A percentile compares a stretch with the other conserved stretches of the same genome.
Evolutionary conservation across 768 basidiomycete species (phyloP).

Genomic region (Mycena capillaripes): DNA sequence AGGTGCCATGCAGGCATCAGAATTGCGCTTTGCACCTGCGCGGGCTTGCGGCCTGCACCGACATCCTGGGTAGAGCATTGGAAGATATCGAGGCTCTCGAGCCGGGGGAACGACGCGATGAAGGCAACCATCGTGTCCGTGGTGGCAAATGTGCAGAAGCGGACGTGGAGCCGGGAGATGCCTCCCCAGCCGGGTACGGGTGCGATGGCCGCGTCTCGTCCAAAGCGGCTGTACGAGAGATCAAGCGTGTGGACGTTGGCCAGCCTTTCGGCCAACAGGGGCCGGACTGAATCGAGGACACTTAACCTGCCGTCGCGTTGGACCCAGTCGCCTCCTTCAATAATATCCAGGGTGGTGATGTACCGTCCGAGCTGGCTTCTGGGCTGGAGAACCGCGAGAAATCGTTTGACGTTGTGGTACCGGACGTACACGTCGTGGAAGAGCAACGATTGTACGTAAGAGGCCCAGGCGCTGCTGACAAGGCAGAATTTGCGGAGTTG

Average conservation of each 20-base stretch:
- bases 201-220: no score
- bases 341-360: background rate
- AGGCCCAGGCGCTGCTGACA: slow-evolving; percentile 24
- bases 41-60: background rate
- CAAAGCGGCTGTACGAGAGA: background rate
- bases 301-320: background rate
- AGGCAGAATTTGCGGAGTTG: slow-evolving; percentile 9
- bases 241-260: slow-evolving; percentile 15
- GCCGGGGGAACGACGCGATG: slow-evolving; percentile 21
- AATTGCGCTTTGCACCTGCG: background rate
- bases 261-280: background rate
- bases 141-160: slow-evolving; percentile 16
- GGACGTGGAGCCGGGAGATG: slow-evolving; percentile 13
- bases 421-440: slow-evolving; percentile 23
- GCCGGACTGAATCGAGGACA: background rate
- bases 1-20: slow-evolving; percentile 15
- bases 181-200: background rate
- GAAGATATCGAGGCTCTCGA: slow-evolving; percentile 23
- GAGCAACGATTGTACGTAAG: slow-evolving; percentile 22
- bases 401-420: background rate
- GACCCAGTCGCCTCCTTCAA: background rate
- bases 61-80: slow-evolving; percentile 6
- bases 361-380: background rate
- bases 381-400: slow-evolving; percentile 5
- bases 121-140: slow-evolving; percentile 8